Evolutionary conservation across 2,329 filamentous ascomycete species (phyloP), one percentile per base, ranked within the genome.

Genomic region (Cladosporium oxysporum): DNA sequence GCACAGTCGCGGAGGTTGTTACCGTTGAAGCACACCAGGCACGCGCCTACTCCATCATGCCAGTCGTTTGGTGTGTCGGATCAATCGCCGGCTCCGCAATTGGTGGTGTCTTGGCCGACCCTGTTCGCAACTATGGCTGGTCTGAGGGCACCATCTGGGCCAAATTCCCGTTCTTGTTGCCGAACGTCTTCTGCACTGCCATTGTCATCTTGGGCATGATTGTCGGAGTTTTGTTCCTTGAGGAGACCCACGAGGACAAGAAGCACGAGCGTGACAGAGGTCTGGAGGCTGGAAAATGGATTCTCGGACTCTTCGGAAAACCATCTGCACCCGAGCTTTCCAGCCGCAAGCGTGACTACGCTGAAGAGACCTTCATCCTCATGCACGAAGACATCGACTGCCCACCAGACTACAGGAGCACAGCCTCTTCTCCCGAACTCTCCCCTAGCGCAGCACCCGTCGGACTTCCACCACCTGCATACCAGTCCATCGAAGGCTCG

Each of bases 11-110:
- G 21, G 95, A 99, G 78, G 85, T 99, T 67, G 90, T 98, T 29
- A 97, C 92, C 4, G 90, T 91, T 67, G 96, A 97, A 80, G 91
- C 94, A 78, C 93, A 98, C 77, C 93, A 98, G 78, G 91, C 93
- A 71, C 91, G 92, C 72, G 95, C 94, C 59, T 99, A 96, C 80
- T 92, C 94, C 14, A 93, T 98, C 71, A 97, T 99, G 93, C 95
- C 95, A 7, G 92, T 97, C 76, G 92, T 98, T 29, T 99, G 95
- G 95, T 97, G 93, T 76, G 85, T 99, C 75, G 95, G 95, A 84
- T 97, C 94, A 31, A 97, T 98, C 73, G 84, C 97, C 71, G 95
- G 95, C 37, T 93, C 94, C 58, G 91, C 91, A 76, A 90, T 98
- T 75, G 95, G 95, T 74, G 95, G 95, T 73, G 88, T 92, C 66